Conservation (phyloP, 2,329 filamentous ascomycete genomes). For the Fusarium pilosicola region DNA sequence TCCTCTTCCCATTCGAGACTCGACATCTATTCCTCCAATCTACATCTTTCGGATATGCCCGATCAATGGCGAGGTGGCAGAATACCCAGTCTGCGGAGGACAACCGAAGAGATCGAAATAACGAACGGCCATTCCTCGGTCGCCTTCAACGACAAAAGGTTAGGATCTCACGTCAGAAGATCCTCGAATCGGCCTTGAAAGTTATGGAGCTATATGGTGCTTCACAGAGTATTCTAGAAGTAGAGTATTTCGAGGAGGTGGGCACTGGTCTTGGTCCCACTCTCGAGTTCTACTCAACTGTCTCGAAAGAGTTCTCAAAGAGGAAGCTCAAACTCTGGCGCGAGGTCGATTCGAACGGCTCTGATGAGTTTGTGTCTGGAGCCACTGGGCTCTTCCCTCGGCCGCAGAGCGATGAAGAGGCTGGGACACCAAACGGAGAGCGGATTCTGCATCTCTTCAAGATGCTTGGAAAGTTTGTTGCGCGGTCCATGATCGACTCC, state of each 20-base stretch:
- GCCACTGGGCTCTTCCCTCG: slow-evolving; percentile 89
- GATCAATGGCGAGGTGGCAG: slow-evolving; percentile 98
- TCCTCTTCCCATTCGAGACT: slow-evolving; percentile 98
- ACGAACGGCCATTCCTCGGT: slow-evolving; percentile 91
- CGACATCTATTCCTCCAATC: slow-evolving; percentile 96
- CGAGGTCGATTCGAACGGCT: slow-evolving; percentile 80
- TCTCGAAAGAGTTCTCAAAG: slow-evolving; percentile 96
- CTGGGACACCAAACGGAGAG: slow-evolving; percentile 80
- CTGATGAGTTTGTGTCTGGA: slow-evolving; percentile 85
- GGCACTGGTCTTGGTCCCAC: slow-evolving; percentile 96
- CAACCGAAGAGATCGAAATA: slow-evolving; percentile 81
- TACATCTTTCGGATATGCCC: slow-evolving; percentile 96
- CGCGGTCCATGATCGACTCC: slow-evolving; percentile 97
- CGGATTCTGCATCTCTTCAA: slow-evolving; percentile 90
- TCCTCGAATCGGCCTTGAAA: slow-evolving; percentile 95
- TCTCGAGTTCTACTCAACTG: slow-evolving; percentile 96
- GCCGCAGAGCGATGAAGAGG: slow-evolving; percentile 84
- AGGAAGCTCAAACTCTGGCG: slow-evolving; percentile 98
- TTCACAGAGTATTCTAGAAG: slow-evolving; percentile 94
- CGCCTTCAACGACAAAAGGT: slow-evolving; percentile 96
- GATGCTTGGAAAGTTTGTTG: slow-evolving; percentile 95
- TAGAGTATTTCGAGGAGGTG: slow-evolving; percentile 99
- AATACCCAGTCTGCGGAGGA: slow-evolving; percentile 87
- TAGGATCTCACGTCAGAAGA: slow-evolving; percentile 93
- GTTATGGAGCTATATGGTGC: slow-evolving; percentile 99